These are phyloP conservation scores for Arxiozyma bovina DNA, from an alignment of 1,139 yeast genomes.

Conservation along the genomic window DNA sequence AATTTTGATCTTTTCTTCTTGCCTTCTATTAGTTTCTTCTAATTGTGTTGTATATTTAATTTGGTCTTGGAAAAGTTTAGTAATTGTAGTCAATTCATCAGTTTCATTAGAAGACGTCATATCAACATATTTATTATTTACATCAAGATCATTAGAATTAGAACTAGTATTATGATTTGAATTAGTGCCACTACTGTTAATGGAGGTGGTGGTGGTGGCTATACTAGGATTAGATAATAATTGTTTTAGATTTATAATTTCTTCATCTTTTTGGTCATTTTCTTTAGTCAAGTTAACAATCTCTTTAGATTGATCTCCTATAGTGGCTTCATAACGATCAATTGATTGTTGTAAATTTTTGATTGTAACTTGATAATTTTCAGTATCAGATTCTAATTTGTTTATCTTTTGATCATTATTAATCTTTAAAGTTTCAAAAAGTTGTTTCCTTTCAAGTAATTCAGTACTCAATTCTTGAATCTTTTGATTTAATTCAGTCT, in stretches of 20 bases:
- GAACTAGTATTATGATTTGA: background rate
- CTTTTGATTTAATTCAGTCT: background rate
- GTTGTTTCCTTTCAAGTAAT: conserved; percentile 13
- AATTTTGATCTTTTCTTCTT: conserved; percentile 39
- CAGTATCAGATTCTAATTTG: conserved; percentile 11
- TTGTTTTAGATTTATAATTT: conserved; percentile 19
- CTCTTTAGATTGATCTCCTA: conserved; percentile 15
- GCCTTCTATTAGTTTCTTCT: conserved; percentile 43
- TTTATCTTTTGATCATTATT: conserved; percentile 12
- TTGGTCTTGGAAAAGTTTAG: conserved; percentile 49
- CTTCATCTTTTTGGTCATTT: conserved; percentile 21
- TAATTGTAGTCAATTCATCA: conserved; percentile 29
- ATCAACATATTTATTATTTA: conserved; percentile 21
- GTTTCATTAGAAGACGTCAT: conserved; percentile 10
- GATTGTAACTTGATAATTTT: conserved; percentile 14
- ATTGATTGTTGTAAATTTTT: conserved; percentile 16
- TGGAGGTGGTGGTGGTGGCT: background rate
- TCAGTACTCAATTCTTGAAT: conserved; percentile 11
- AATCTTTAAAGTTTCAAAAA: conserved; percentile 16
- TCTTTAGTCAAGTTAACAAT: conserved; percentile 15
- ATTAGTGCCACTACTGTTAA: background rate
- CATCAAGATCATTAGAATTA: conserved; percentile 12
- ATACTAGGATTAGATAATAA: background rate
- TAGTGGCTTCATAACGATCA: conserved; percentile 18
- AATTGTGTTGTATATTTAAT: conserved; percentile 48